Evolutionary conservation across 371 early-diverging fungal species (phyloP).

Genomic region (Actinomucor elegans): DNA sequence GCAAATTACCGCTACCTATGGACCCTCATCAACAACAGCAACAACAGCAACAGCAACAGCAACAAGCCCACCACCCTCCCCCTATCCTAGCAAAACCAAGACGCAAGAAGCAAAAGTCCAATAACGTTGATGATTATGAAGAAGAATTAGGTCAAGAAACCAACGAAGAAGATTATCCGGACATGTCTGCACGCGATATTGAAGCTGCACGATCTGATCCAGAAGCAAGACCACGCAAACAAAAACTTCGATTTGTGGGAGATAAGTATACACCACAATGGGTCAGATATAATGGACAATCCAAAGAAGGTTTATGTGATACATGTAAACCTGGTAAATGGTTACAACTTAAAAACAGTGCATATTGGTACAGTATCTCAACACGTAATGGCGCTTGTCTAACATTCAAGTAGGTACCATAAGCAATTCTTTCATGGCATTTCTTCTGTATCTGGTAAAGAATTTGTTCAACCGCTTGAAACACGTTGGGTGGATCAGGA

Average conservation of each 20-base stretch:
- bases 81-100: conserved; percentile 17
- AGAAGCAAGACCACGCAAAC: conserved; percentile 64
- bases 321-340: conserved; percentile 86
- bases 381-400: neutral
- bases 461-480: conserved; percentile 75
- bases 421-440: conserved; percentile 92
- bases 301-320: conserved; percentile 89
- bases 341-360: conserved; percentile 92
- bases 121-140: conserved; percentile 13
- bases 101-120: conserved; percentile 27
- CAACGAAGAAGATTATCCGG: conserved; percentile 44
- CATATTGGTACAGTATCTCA: conserved; percentile 70
- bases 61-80: conserved; percentile 6
- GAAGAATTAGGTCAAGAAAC: conserved; percentile 32
- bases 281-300: conserved; percentile 79
- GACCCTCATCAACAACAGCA: conserved; percentile 1
- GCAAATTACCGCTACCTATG: conserved; percentile 17
- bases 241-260: conserved; percentile 69
- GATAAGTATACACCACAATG: conserved; percentile 89
- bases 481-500: conserved; percentile 67
- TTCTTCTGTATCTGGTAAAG: conserved; percentile 84
- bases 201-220: conserved; percentile 40
- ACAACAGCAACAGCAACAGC: conserved; percentile 8
- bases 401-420: conserved; percentile 71
- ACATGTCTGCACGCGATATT: conserved; percentile 45